Evolutionary conservation across 2,329 filamentous ascomycete species (phyloP).

Genomic region (Xylariaceae sp.): DNA sequence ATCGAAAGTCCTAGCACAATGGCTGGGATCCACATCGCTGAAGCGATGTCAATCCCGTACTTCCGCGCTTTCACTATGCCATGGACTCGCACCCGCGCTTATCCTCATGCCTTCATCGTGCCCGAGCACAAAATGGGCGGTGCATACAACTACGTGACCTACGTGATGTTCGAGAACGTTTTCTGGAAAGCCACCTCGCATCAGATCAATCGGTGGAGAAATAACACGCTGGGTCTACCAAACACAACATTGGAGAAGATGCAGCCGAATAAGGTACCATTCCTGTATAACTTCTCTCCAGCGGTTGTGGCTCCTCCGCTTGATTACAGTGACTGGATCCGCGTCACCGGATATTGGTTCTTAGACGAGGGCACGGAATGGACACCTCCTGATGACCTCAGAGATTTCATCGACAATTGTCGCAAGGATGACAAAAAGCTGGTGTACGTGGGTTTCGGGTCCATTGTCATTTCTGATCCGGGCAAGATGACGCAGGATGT

Average conservation of each 20-base stretch:
- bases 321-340: conserved; percentile 97
- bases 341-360: conserved; percentile 98
- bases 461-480: conserved; percentile 89
- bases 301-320: conserved; percentile 90
- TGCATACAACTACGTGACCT: conserved; percentile 90
- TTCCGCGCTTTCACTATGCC: conserved; percentile 99
- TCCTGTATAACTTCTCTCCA: conserved; percentile 95
- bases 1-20: conserved; percentile 96
- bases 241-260: conserved; percentile 84
- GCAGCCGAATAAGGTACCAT: conserved; percentile 96
- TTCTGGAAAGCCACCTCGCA: conserved; percentile 93
- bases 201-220: conserved; percentile 91
- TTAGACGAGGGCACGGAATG: conserved; percentile 70
- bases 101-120: conserved; percentile 93
- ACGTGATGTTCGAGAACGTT: conserved; percentile 92
- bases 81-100: conserved; percentile 92
- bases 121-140: conserved; percentile 92
- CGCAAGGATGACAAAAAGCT: conserved; percentile 80
- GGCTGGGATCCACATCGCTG: conserved; percentile 96
- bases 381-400: conserved; percentile 70
- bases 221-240: conserved; percentile 70
- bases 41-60: conserved; percentile 88
- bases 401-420: conserved; percentile 78
- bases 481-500: conserved; percentile 87
- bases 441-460: conserved; percentile 96